These are phyloP conservation scores for Tolypocladium tundrense DNA, from an alignment of 2,329 filamentous ascomycete species.

Conservation along the genomic window DNA sequence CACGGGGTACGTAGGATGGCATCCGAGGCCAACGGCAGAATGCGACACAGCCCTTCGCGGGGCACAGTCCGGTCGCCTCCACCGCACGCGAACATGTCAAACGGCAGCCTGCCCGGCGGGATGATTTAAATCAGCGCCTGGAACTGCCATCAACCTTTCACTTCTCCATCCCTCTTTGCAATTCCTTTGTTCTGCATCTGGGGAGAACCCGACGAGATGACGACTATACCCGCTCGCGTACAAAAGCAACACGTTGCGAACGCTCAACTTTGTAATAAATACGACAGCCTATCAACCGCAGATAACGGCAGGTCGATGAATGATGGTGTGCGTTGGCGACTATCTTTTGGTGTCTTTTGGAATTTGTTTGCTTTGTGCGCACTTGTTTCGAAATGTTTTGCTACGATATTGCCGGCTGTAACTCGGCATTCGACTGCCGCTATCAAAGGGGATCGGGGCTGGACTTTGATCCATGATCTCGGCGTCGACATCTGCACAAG, in stretches of 20 bases:
- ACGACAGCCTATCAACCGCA: conserved; percentile 3
- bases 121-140: conserved; percentile 28
- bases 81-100: conserved; percentile 16
- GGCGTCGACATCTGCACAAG: conserved; percentile 6
- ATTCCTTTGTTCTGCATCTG: background rate
- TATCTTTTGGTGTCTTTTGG: conserved; percentile 3
- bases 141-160: background rate
- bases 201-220: background rate
- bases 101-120: conserved; percentile 27
- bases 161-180: background rate
- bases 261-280: conserved; percentile 1
- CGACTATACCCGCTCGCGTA: background rate
- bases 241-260: background rate
- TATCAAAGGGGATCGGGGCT: conserved; percentile 9
- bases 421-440: background rate
- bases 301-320: background rate
- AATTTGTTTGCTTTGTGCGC: conserved; percentile 1
- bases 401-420: background rate
- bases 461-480: conserved; percentile 20
- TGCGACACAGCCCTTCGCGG: conserved; percentile 16
- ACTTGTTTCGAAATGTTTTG: background rate
- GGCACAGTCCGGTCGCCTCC: conserved; percentile 15
- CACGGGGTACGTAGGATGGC: conserved; percentile 32
- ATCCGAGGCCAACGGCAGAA: conserved; percentile 26
- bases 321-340: background rate